These are phyloP conservation scores for Candida adriatica DNA, from an alignment of 805 yeast genomes.

Conservation along the genomic window DNA sequence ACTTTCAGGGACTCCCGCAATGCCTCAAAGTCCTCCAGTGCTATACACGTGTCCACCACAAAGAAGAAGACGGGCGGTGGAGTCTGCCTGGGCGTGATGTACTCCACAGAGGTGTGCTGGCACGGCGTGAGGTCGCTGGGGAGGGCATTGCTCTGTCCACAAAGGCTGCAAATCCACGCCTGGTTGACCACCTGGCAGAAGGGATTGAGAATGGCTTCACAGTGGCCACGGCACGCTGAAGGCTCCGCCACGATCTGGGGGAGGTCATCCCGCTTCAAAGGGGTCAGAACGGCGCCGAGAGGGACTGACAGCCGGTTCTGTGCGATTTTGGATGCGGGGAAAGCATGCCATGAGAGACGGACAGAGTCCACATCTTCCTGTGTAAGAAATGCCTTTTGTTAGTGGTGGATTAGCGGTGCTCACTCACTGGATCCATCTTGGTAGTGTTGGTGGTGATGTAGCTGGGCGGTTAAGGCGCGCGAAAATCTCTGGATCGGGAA, in stretches of 20 bases:
- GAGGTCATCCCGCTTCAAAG: conserved; percentile 40
- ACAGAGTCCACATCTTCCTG: conserved; percentile 41
- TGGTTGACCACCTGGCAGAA: conserved; percentile 28
- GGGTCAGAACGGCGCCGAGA: conserved; percentile 51
- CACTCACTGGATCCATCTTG: too few species aligned
- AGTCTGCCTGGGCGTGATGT: conserved; percentile 23
- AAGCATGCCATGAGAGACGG: conserved; percentile 53
- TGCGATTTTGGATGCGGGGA: conserved; percentile 50
- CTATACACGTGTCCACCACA: conserved; percentile 52
- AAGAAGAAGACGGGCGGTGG: conserved; percentile 37
- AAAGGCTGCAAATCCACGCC: conserved; percentile 52
- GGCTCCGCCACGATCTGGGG: conserved; percentile 34
- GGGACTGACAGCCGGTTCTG: conserved; percentile 48
- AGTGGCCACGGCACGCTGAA: conserved; percentile 42
- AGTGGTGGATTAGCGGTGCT: neutral
- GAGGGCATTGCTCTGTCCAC: conserved; percentile 40
- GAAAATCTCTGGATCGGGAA: too few species aligned
- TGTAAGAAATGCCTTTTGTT: conserved; percentile 8
- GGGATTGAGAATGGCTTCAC: conserved; percentile 50
- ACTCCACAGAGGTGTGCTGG: conserved; percentile 42
- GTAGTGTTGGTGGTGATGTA: too few species aligned
- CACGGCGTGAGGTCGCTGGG: conserved; percentile 29
- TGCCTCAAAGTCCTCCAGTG: conserved; percentile 42
- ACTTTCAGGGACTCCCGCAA: conserved; percentile 43
- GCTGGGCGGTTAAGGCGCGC: too few species aligned